These are phyloP conservation scores for Vitis hybrid DNA, from an alignment of 177 flowering plant genomes.

Conservation along the genomic window DNA sequence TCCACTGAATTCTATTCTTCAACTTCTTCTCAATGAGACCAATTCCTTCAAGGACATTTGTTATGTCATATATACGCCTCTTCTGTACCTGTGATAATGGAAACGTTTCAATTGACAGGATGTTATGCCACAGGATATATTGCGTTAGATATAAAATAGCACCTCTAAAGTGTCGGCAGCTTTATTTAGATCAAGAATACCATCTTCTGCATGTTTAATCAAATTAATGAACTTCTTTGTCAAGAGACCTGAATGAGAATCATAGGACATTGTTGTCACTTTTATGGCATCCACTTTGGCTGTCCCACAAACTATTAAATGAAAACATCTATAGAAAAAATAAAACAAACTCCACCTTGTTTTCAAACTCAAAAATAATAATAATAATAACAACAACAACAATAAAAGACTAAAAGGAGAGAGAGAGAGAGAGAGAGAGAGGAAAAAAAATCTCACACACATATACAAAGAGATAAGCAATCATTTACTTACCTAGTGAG, in stretches of 20 bases:
- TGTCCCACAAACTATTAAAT: neutral
- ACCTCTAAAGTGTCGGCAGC: conserved; percentile 97
- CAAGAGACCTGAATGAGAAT: conserved; percentile 62
- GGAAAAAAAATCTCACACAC: neutral
- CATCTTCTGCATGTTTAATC: conserved; percentile 94
- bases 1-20: conserved; percentile 97
- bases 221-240: conserved; percentile 92
- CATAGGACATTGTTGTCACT: conserved; percentile 4
- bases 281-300: neutral
- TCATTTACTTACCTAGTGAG: conserved; percentile 65
- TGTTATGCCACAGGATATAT: neutral
- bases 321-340: neutral
- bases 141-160: neutral
- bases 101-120: conserved; percentile 12
- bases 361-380: neutral
- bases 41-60: conserved; percentile 98
- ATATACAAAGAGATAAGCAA: conserved; percentile 1
- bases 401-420: neutral
- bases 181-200: conserved; percentile 88
- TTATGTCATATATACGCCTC: conserved; percentile 96
- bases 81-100: conserved; percentile 71
- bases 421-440: too few species aligned
- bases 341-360: neutral
- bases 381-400: neutral
- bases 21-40: conserved; percentile 94